phyloP scores from a whole-genome alignment of 345 rosid genomes.

The Euphorbia peplus region DNA sequence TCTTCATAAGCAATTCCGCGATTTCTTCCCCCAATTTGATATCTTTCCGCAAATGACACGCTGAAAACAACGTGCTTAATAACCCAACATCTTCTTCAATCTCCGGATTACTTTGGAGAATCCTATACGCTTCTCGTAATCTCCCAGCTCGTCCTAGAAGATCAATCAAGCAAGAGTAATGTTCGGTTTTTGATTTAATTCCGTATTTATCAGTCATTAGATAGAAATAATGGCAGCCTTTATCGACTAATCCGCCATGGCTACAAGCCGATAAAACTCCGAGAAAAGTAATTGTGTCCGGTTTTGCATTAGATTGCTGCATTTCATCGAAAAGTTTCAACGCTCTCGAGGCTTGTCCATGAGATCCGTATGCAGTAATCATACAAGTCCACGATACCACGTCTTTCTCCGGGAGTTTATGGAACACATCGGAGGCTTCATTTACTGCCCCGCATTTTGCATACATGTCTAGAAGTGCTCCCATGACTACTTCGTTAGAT shows the following conservation, averaged over 20 bases:
- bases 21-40: slow-evolving; percentile 48
- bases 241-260: slow-evolving; percentile 60
- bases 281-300: slow-evolving; percentile 59
- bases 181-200: slow-evolving; percentile 50
- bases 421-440: slow-evolving; percentile 46
- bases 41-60: slow-evolving; percentile 49
- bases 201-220: slow-evolving; percentile 37
- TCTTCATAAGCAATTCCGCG: slow-evolving; percentile 39
- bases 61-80: slow-evolving; percentile 62
- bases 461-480: slow-evolving; percentile 79
- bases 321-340: slow-evolving; percentile 49
- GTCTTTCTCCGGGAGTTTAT: slow-evolving; percentile 47
- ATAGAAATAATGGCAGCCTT: slow-evolving; percentile 46
- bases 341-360: slow-evolving; percentile 57
- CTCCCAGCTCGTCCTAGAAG: slow-evolving; percentile 70
- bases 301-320: slow-evolving; percentile 43
- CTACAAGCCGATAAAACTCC: slow-evolving; percentile 70
- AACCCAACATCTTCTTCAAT: slow-evolving; percentile 43
- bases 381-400: slow-evolving; percentile 69
- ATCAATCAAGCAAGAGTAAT: slow-evolving; percentile 73
- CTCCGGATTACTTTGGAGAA: slow-evolving; percentile 39
- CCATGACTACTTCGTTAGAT: slow-evolving; percentile 49
- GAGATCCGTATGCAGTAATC: slow-evolving; percentile 71
- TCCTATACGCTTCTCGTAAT: slow-evolving; percentile 54
- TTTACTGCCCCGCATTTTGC: slow-evolving; percentile 81